These are phyloP conservation scores for Sutorius australiensis DNA, from an alignment of 768 basidiomycete genomes.

Conservation along the genomic window DNA sequence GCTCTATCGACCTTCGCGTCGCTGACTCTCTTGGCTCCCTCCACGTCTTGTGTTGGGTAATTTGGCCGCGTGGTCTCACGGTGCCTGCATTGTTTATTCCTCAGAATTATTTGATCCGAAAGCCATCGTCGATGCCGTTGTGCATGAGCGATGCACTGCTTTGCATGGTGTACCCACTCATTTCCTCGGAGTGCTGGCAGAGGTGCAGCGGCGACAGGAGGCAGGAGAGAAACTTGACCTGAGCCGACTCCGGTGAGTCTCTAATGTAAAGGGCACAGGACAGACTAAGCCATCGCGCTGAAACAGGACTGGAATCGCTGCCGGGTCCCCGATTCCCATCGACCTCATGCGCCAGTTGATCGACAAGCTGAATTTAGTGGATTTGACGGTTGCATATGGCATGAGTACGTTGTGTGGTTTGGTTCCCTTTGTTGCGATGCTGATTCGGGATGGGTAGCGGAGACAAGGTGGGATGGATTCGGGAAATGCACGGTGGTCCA, in stretches of 20 bases:
- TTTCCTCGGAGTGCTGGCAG: constrained; percentile 69
- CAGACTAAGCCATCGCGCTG: background rate
- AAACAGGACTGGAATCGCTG: constrained; percentile 74
- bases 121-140: constrained; percentile 67
- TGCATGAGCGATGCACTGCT: constrained; percentile 67
- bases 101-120: constrained; percentile 60
- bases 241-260: constrained; percentile 47
- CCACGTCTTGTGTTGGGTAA: constrained; percentile 80
- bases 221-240: constrained; percentile 47
- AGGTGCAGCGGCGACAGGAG: constrained; percentile 53
- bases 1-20: background rate
- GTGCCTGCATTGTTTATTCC: constrained; percentile 71
- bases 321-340: constrained; percentile 75
- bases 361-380: constrained; percentile 57
- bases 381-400: constrained; percentile 77
- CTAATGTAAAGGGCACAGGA: background rate
- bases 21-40: constrained; percentile 13
- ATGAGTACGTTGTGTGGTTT: constrained; percentile 60
- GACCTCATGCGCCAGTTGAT: constrained; percentile 76
- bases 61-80: constrained; percentile 72
- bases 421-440: background rate
- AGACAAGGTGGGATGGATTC: constrained; percentile 50
- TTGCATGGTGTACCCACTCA: constrained; percentile 86
- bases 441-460: constrained; percentile 44
- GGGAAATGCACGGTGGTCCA: background rate